A percentile compares a stretch with the other conserved stretches of the same genome.
These are phyloP conservation scores for Xanthoconium separans DNA, from an alignment of 1,284 basidiomycete species.

Conservation along the genomic window DNA sequence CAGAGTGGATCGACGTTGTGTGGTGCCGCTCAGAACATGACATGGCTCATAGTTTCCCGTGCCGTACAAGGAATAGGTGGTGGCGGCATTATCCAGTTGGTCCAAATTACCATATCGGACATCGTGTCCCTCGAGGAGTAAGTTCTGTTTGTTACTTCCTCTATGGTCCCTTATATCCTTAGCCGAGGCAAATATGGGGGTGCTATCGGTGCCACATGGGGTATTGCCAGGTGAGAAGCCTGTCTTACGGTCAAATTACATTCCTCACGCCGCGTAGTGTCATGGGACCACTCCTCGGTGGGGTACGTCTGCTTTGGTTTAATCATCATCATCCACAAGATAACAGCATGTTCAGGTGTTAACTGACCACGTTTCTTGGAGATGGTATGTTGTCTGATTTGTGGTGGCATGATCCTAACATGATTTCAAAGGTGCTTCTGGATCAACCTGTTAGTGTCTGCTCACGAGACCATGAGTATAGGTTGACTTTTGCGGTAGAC, in stretches of 20 bases:
- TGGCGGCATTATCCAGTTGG: constrained; percentile 67
- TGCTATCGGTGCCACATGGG: constrained; percentile 76
- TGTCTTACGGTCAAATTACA: constrained; percentile 33
- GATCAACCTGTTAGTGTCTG: constrained; percentile 58
- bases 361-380: constrained; percentile 70
- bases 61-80: constrained; percentile 85
- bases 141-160: neutral
- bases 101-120: constrained; percentile 76
- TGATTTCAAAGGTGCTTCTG: constrained; percentile 46
- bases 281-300: constrained; percentile 71
- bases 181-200: constrained; percentile 78
- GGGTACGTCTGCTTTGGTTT: constrained; percentile 42
- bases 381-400: constrained; percentile 48
- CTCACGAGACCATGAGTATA: too few relatives aligned
- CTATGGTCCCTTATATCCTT: constrained; percentile 1
- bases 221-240: constrained; percentile 40
- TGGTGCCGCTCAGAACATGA: constrained; percentile 79
- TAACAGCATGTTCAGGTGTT: constrained; percentile 42
- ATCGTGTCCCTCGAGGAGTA: constrained; percentile 77
- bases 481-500: constrained; percentile 38
- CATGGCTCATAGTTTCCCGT: constrained; percentile 70
- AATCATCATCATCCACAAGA: too few relatives aligned
- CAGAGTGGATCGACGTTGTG: constrained; percentile 74
- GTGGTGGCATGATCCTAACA: too few relatives aligned
- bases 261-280: constrained; percentile 42